These are phyloP conservation scores for Tetracladium maxilliforme DNA, from an alignment of 2,329 filamentous ascomycete species.

Conservation along the genomic window DNA sequence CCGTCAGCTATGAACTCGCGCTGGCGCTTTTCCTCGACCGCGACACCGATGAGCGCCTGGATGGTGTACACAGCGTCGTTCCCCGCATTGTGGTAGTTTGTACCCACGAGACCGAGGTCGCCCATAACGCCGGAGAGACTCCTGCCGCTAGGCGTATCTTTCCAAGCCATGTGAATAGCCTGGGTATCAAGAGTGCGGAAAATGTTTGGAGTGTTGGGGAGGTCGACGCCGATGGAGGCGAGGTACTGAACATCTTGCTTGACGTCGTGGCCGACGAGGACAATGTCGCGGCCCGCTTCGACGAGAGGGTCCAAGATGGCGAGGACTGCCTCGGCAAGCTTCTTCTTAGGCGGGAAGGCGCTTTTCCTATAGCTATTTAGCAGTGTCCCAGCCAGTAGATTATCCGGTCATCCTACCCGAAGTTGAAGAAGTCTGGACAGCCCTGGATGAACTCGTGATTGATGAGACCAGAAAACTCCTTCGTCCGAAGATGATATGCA, in stretches of 20 bases:
- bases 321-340: conserved; percentile 20
- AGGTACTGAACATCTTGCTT: conserved; percentile 56
- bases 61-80: conserved; percentile 78
- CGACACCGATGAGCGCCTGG: conserved; percentile 54
- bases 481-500: conserved; percentile 62
- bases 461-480: conserved; percentile 47
- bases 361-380: conserved; percentile 20
- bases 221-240: conserved; percentile 44
- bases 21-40: conserved; percentile 25
- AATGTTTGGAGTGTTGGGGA: conserved; percentile 35
- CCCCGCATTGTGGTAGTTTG: conserved; percentile 70
- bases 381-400: conserved; percentile 6
- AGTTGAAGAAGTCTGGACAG: conserved; percentile 60
- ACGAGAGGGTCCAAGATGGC: conserved; percentile 16
- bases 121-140: conserved; percentile 46
- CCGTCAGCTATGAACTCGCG: conserved; percentile 15
- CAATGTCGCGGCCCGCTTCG: conserved; percentile 33
- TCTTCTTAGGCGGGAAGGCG: conserved; percentile 19
- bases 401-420: too few relatives aligned
- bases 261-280: conserved; percentile 70
- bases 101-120: conserved; percentile 45
- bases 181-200: conserved; percentile 60
- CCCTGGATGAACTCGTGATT: conserved; percentile 60
- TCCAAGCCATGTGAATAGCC: conserved; percentile 50
- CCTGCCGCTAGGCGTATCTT: conserved; percentile 32